Evolutionary conservation across 257 asterid genomes (phyloP).

Genomic region (Solanum gracilifrons): DNA sequence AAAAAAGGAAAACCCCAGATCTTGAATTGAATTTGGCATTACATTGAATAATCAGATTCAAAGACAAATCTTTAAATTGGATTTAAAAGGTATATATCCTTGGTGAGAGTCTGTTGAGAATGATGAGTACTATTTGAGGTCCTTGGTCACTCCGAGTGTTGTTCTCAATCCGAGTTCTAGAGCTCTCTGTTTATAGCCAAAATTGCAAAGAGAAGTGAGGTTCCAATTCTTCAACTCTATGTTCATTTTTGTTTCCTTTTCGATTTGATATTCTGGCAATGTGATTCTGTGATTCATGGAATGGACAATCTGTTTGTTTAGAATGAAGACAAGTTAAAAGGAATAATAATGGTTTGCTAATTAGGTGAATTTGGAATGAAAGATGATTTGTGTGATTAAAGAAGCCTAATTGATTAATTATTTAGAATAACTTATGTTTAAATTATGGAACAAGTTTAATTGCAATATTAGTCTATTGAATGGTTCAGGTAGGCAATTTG

Average conservation of each 20-base stretch:
- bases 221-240: not conserved
- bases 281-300: not conserved
- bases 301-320: not conserved
- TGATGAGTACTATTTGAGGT: conserved; percentile 23
- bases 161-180: too few relatives aligned
- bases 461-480: too few relatives aligned
- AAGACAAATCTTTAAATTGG: conserved; percentile 66
- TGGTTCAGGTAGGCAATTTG: not conserved
- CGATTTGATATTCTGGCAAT: not conserved
- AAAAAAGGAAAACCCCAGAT: conserved; percentile 31
- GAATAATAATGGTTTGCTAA: too few relatives aligned
- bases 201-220: not conserved
- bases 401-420: not conserved
- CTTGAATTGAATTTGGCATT: conserved; percentile 49
- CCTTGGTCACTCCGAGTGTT: not conserved
- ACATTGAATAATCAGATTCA: conserved; percentile 68
- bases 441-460: not conserved
- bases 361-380: not conserved
- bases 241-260: not conserved
- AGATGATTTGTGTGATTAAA: not conserved
- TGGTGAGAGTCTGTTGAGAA: conserved; percentile 60
- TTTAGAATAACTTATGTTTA: not conserved
- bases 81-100: conserved; percentile 49
- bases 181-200: not conserved
- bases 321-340: not conserved